Evolutionary conservation across 257 asterid genomes (phyloP).

Genomic region (Eucommia ulmoides): DNA sequence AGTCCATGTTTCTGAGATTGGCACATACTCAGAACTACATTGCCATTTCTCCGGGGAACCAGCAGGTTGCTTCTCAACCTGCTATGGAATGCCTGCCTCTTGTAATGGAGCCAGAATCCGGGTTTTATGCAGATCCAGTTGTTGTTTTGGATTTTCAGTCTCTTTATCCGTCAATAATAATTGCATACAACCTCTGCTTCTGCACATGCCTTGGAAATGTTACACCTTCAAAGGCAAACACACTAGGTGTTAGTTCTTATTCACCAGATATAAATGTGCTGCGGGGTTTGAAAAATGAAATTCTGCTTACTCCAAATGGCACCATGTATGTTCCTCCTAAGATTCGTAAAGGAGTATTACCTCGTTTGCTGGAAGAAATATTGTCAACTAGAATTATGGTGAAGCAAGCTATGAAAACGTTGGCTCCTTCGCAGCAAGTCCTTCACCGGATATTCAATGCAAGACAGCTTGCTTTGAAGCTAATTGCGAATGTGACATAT

Average conservation of each 20-base stretch:
- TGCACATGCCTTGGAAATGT: slow-evolving; percentile 90
- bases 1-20: slow-evolving; percentile 84
- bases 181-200: slow-evolving; percentile 87
- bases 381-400: slow-evolving; percentile 90
- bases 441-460: slow-evolving; percentile 82
- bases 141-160: slow-evolving; percentile 93
- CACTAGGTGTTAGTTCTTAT: slow-evolving; percentile 81
- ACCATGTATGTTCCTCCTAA: slow-evolving; percentile 77
- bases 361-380: slow-evolving; percentile 87
- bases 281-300: slow-evolving; percentile 35
- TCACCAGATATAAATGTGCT: slow-evolving; percentile 40
- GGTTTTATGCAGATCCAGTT: slow-evolving; percentile 84
- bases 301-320: slow-evolving; percentile 80
- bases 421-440: slow-evolving; percentile 58
- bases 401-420: slow-evolving; percentile 86
- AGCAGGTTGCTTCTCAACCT: slow-evolving; percentile 90
- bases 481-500: slow-evolving; percentile 91
- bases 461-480: slow-evolving; percentile 95
- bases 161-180: slow-evolving; percentile 95
- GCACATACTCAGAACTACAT: slow-evolving; percentile 90
- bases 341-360: slow-evolving; percentile 71
- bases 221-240: slow-evolving; percentile 28
- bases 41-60: slow-evolving; percentile 89
- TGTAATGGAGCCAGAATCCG: slow-evolving; percentile 98
- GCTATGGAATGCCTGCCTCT: slow-evolving; percentile 98